Base-by-base conservation (phyloP, 148 eudicot species). In the Pharnaceum exiguum region DNA sequence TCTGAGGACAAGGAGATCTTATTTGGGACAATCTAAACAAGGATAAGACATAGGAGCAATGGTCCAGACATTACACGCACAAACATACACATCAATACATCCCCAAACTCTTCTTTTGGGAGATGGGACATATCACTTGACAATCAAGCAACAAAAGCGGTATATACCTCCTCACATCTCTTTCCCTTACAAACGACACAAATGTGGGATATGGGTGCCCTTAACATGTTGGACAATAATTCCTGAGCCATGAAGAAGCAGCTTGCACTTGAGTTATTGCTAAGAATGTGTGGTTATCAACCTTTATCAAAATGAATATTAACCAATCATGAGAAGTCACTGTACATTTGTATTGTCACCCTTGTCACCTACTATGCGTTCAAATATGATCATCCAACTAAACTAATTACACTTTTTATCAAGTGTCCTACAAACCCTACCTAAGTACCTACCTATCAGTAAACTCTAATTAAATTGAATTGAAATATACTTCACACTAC, bases 1-100 rank as follows among this genome's bases (percentile, higher is more conserved):
- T 15, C 15, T 16, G 42, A 51, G 51, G 43, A 63, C 59, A 63
- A 19, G 24, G 31, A 25, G 54, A 53, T 53, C 31, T 13, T 31
- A 5, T 43, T 53, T 17, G 47, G 67, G 67, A 55, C 67, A 61
- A 54, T 7, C 44, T 55, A 55, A 62, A 62, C 68, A 62, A 62
- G 67, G 67, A n/a, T n/a, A n/a, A n/a, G n/a, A n/a, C n/a, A n/a
- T n/a, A n/a, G n/a, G n/a, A n/a, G 13, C 12, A 21, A 68, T 42
- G 51, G 55, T 32, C 46, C 57, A 61, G 22, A 61, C 43, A 69
- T 31, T 42, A 47, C 32, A 53, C 42, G 39, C 39, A 19, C 66
- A 54, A 58, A 42, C 52, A 39, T 43, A 53, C 26, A 22, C 62
- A 62, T 47, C 57, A 57, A 69, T 32, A 55, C 62, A 55, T 23